Evolutionary conservation across 108 stramenopile genomes (phyloP), one percentile per base, ranked within the genome.

Genomic region (Skeletonema tropicum): DNA sequence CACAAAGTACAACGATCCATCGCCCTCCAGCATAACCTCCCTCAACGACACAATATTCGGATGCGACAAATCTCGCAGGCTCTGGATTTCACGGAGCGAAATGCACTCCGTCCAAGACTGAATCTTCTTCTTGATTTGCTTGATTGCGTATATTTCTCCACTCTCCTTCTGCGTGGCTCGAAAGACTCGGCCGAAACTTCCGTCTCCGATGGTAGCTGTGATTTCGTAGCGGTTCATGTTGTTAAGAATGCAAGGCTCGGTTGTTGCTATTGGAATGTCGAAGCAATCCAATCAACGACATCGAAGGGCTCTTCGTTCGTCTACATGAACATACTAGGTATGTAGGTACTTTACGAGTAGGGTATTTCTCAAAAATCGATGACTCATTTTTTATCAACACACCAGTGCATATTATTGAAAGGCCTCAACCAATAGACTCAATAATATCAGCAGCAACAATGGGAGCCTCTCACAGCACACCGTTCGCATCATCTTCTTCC

Each of bases 161-260:
- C 73, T 91, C 26, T 85, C 86, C 62, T 89, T 79, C 49, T 87
- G 83, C 14, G 82, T 84, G 3, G 95, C 97, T 66, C 91, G 92
- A 45, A 84, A 86, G 10, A 99, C 98, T 8, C 79, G 84, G 10
- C 99, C 99, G 74, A 98, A 99, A 19, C 97, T 88, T 4, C 99
- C 99, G 71, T 98, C 94, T 12, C 99, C 99, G 14, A 99, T 83
- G 30, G 86, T 84, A 70, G 92, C 90, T 6, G 79, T 83, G 15
- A 98, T 57, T 64, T 86, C 84, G 84, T 98, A 98, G 25, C 97
- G 85, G 65, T 99, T 85, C 97, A 98, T 97, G 11, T 29, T 29
- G 26, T 1, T 29, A 29, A 29, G 1, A 29, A 29, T 29, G 26
- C 26, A 29, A 29, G 1, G 26, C 26, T 29, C 26, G 26, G 1